Evolutionary conservation across 345 rosid species (phyloP).

Genomic region (Litchi chinensis): DNA sequence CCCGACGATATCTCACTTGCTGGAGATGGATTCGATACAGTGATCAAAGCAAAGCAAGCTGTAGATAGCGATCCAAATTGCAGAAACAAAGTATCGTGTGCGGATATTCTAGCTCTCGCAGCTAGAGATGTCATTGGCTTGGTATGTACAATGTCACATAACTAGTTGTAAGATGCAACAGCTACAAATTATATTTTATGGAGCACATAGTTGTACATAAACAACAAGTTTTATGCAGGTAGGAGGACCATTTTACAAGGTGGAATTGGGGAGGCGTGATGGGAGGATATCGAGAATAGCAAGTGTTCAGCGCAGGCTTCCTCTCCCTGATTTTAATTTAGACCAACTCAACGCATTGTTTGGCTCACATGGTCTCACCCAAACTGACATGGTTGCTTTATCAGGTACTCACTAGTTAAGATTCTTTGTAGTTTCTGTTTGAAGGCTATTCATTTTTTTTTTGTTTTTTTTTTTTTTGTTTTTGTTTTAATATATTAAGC

Average conservation of each 20-base stretch:
- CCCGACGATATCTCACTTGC: slow-evolving; percentile 60
- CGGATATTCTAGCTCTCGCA: slow-evolving; percentile 90
- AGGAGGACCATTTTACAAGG: slow-evolving; percentile 78
- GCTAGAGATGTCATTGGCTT: slow-evolving; percentile 73
- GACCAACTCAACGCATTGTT: slow-evolving; percentile 75
- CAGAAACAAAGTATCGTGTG: slow-evolving; percentile 89
- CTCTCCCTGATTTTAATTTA: slow-evolving; percentile 57
- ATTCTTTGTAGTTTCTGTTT: too few species aligned
- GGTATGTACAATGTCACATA: slow-evolving; percentile 30
- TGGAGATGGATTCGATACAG: slow-evolving; percentile 89
- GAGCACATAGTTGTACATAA: not conserved
- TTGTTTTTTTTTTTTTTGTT: too few species aligned
- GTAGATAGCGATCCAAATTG: slow-evolving; percentile 71
- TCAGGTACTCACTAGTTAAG: slow-evolving; percentile 48
- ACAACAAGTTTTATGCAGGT: slow-evolving; percentile 42
- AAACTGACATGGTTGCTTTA: slow-evolving; percentile 83
- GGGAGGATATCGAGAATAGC: slow-evolving; percentile 69
- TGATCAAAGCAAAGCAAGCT: slow-evolving; percentile 79
- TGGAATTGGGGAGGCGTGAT: slow-evolving; percentile 81
- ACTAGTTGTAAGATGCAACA: not conserved
- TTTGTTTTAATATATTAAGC: too few species aligned
- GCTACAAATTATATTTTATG: too few species aligned
- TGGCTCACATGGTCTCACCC: slow-evolving; percentile 54
- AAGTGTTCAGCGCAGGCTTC: slow-evolving; percentile 63
- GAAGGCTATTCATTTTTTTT: too few species aligned